A percentile compares a stretch with the other conserved stretches of the same genome.
These are phyloP conservation scores for Diatrype stigma DNA, from an alignment of 2,329 filamentous ascomycete genomes.

Conservation along the genomic window DNA sequence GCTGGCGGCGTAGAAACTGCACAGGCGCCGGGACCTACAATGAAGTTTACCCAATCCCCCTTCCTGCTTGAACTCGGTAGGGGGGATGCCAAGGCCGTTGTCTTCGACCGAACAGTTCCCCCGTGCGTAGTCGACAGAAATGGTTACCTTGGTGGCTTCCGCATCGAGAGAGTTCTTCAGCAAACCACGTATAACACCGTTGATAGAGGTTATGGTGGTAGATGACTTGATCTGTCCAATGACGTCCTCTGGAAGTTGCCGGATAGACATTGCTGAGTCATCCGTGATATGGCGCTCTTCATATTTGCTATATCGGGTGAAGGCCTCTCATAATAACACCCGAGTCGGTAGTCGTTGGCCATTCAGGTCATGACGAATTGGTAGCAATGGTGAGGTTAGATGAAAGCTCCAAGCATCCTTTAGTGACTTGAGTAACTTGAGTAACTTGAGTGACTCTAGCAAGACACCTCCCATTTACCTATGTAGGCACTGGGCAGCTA, in stretches of 20 bases:
- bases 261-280: constrained; percentile 53
- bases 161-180: constrained; percentile 85
- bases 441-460: no score
- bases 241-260: constrained; percentile 65
- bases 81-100: constrained; percentile 72
- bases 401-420: no score
- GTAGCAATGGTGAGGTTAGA: no score
- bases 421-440: no score
- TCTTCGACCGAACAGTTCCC: constrained; percentile 81
- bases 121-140: constrained; percentile 69
- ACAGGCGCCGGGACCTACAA: constrained; percentile 47
- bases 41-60: constrained; percentile 72
- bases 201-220: constrained; percentile 70
- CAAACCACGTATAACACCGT: constrained; percentile 66
- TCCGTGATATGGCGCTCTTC: constrained; percentile 1
- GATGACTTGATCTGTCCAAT: constrained; percentile 82
- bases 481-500: no score
- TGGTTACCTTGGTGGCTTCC: constrained; percentile 60
- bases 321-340: neutral
- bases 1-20: constrained; percentile 6
- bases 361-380: no score
- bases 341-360: no score
- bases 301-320: constrained; percentile 6
- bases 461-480: no score
- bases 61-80: constrained; percentile 63